phyloP scores from a whole-genome alignment of 108 stramenopile genomes.

The Nitzschia palea region DNA sequence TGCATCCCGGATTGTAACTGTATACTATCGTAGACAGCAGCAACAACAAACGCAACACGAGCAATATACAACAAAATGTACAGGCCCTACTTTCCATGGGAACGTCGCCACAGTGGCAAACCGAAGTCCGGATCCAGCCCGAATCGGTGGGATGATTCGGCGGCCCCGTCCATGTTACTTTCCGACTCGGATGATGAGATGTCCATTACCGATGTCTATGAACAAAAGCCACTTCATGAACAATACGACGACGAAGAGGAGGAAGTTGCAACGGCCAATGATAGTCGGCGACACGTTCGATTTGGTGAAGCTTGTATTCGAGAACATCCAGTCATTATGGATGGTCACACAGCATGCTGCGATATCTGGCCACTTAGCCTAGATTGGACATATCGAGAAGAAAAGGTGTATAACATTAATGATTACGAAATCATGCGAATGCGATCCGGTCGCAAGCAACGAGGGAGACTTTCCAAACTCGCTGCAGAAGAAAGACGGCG shows the following conservation, averaged over 20 bases:
- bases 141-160: not conserved
- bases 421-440: slow-evolving; percentile 20
- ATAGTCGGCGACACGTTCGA: slow-evolving; percentile 11
- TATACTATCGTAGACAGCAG: too few relatives aligned
- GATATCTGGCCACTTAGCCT: slow-evolving; percentile 47
- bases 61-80: not conserved
- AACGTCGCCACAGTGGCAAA: not conserved
- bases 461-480: slow-evolving; percentile 16
- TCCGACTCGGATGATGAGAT: slow-evolving; percentile 12
- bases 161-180: not conserved
- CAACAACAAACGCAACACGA: too few relatives aligned
- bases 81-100: slow-evolving; percentile 7
- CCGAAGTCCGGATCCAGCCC: not conserved
- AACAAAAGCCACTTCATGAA: not conserved
- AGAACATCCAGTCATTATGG: slow-evolving; percentile 40
- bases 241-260: too few relatives aligned
- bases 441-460: not conserved
- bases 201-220: not conserved
- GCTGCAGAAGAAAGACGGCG: slow-evolving; percentile 17
- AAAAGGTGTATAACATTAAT: slow-evolving; percentile 28
- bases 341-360: slow-evolving; percentile 52
- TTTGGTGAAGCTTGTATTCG: slow-evolving; percentile 19
- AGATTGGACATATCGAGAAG: slow-evolving; percentile 46
- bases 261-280: too few relatives aligned
- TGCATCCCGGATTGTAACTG: too few relatives aligned